phyloP scores from a whole-genome alignment of 306 rosid species.

The Trifolium dubium region DNA sequence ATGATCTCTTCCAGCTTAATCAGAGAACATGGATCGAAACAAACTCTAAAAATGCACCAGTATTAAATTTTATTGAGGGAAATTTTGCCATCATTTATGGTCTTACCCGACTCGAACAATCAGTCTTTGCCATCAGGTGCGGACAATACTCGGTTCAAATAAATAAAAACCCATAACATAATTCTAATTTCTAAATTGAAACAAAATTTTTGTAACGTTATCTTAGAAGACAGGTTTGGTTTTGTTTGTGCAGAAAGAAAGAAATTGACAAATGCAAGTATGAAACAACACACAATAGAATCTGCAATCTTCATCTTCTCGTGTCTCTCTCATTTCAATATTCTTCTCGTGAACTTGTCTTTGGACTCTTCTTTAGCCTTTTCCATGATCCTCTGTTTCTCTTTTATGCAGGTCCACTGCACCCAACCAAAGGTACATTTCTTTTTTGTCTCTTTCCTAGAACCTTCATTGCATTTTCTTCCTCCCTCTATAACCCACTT shows the following conservation, averaged over 20 bases:
- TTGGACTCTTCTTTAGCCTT: slow-evolving; percentile 45
- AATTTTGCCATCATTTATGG: too few species aligned
- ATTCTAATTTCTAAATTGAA: too few species aligned
- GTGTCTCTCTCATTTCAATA: slow-evolving; percentile 38
- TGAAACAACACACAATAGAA: slow-evolving; percentile 45
- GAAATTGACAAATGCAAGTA: slow-evolving; percentile 1
- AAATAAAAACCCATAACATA: too few species aligned
- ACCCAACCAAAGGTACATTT: slow-evolving; percentile 36
- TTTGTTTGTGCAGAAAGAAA: slow-evolving; percentile 5
- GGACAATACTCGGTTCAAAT: too few species aligned
- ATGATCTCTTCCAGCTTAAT: too few species aligned
- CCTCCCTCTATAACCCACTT: not conserved
- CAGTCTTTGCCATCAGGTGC: too few species aligned
- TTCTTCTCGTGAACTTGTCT: slow-evolving; percentile 36
- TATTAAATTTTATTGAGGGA: too few species aligned
- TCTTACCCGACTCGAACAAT: too few species aligned
- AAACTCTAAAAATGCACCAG: too few species aligned
- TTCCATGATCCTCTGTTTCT: slow-evolving; percentile 28
- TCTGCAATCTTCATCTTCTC: slow-evolving; percentile 25
- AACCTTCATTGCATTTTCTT: slow-evolving; percentile 35
- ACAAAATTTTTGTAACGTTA: slow-evolving; percentile 13
- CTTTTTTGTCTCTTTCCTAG: slow-evolving; percentile 10
- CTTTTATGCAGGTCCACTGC: slow-evolving; percentile 3
- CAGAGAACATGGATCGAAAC: too few species aligned
- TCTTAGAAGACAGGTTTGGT: slow-evolving; percentile 55